Percentiles rank a stretch among this genome's conserved stretches.
These are phyloP conservation scores for Epichloe sylvatica DNA, from an alignment of 2,329 filamentous ascomycete species.

Conservation along the genomic window DNA sequence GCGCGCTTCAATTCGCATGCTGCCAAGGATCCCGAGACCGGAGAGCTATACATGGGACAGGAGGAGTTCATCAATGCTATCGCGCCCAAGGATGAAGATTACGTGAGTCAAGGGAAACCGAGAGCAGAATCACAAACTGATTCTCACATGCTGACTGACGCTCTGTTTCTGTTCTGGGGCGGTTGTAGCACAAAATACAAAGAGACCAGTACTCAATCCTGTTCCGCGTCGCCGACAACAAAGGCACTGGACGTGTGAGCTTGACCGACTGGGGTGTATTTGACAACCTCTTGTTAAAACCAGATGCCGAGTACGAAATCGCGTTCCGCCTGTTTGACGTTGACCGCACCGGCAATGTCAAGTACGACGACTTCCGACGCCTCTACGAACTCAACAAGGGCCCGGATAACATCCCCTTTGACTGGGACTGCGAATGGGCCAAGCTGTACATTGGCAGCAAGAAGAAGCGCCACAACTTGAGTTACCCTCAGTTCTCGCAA, in stretches of 20 bases:
- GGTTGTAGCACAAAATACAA: constrained; percentile 81
- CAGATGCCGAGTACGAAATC: constrained; percentile 97
- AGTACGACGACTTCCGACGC: constrained; percentile 75
- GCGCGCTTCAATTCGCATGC: constrained; percentile 66
- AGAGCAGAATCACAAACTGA: background rate
- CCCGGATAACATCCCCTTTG: constrained; percentile 74
- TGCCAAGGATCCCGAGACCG: constrained; percentile 56
- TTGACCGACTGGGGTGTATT: constrained; percentile 85
- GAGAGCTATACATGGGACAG: constrained; percentile 66
- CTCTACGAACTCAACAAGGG: constrained; percentile 83
- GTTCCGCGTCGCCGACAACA: constrained; percentile 79
- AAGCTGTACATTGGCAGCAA: constrained; percentile 83
- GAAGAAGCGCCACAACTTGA: constrained; percentile 78
- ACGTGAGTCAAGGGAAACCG: constrained; percentile 46
- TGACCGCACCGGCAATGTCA: constrained; percentile 69
- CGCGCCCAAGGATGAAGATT: constrained; percentile 76
- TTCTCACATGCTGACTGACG: background rate
- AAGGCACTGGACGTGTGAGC: constrained; percentile 55
- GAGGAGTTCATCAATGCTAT: constrained; percentile 87
- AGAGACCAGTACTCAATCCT: constrained; percentile 90
- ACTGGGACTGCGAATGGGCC: constrained; percentile 96
- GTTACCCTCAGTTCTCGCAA: constrained; percentile 93
- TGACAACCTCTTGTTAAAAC: constrained; percentile 83
- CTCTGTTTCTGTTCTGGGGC: background rate
- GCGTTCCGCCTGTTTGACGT: constrained; percentile 93